Conservation (phyloP, 805 yeast genomes). For the Danielia oregonensis region DNA sequence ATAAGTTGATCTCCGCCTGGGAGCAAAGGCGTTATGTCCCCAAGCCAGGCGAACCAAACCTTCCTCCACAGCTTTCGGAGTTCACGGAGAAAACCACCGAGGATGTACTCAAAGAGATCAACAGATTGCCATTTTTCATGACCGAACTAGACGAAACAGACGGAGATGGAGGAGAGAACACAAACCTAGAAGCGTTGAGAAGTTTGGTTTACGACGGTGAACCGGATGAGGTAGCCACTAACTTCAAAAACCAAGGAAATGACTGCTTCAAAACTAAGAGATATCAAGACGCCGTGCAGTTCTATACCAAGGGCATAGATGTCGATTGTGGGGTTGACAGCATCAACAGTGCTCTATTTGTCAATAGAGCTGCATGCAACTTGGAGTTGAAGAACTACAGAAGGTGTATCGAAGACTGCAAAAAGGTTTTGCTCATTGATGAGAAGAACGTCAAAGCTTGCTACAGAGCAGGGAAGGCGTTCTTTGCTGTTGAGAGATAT, state of each 20-base stretch:
- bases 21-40: constrained; percentile 38
- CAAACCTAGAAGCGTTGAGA: constrained; percentile 79
- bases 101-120: constrained; percentile 73
- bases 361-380: constrained; percentile 91
- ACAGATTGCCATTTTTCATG: constrained; percentile 92
- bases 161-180: constrained; percentile 72
- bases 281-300: constrained; percentile 72
- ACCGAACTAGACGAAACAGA: constrained; percentile 74
- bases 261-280: constrained; percentile 72
- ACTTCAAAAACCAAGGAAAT: constrained; percentile 91
- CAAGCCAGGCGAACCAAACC: constrained; percentile 59
- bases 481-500: constrained; percentile 57
- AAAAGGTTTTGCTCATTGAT: constrained; percentile 59
- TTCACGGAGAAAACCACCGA: constrained; percentile 61
- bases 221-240: constrained; percentile 85
- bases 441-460: constrained; percentile 79
- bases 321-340: constrained; percentile 56
- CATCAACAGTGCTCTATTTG: constrained; percentile 59
- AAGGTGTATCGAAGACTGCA: constrained; percentile 82
- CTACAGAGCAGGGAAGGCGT: constrained; percentile 81
- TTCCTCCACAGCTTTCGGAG: constrained; percentile 81
- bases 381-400: constrained; percentile 82
- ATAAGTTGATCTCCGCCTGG: constrained; percentile 35
- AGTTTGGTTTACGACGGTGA: constrained; percentile 95
- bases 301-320: constrained; percentile 76